phyloP scores from a whole-genome alignment of 148 eudicot species.

The Silene uniflora region DNA sequence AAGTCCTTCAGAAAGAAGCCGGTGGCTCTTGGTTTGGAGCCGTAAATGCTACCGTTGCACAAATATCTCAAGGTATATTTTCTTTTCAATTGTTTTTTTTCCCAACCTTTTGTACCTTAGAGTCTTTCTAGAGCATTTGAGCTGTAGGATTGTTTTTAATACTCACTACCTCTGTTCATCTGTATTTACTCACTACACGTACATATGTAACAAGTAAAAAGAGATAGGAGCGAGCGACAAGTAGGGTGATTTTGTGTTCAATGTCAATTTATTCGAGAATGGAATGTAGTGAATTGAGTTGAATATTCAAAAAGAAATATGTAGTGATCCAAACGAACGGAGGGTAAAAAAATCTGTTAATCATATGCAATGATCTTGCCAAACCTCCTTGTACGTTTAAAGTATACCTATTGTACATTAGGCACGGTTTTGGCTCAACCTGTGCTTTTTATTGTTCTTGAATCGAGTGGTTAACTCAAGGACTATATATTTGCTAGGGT shows the following conservation, averaged over 20 bases:
- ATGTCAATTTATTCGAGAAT: neutral
- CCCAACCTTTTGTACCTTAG: neutral
- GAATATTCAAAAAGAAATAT: no score
- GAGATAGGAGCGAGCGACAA: neutral
- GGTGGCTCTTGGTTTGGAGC: neutral
- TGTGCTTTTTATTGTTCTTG: neutral
- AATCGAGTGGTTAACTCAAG: neutral
- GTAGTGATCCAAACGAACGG: neutral
- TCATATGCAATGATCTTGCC: constrained; percentile 7
- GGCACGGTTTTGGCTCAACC: neutral
- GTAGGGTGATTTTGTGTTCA: neutral
- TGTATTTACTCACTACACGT: neutral
- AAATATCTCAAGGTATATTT: neutral
- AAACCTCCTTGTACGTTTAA: constrained; percentile 3
- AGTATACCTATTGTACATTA: constrained; percentile 11
- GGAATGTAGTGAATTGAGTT: neutral
- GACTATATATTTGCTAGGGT: neutral
- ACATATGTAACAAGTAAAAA: neutral
- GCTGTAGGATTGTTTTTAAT: constrained; percentile 1
- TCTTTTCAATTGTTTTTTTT: neutral
- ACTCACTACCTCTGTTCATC: neutral
- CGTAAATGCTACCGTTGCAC: neutral
- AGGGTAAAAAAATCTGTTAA: no score
- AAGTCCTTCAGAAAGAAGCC: neutral
- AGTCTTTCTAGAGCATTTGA: neutral